A percentile compares a stretch with the other conserved stretches of the same genome.
Evolutionary conservation across 805 yeast genomes (phyloP).

Genomic region (Yarrowia deformans): DNA sequence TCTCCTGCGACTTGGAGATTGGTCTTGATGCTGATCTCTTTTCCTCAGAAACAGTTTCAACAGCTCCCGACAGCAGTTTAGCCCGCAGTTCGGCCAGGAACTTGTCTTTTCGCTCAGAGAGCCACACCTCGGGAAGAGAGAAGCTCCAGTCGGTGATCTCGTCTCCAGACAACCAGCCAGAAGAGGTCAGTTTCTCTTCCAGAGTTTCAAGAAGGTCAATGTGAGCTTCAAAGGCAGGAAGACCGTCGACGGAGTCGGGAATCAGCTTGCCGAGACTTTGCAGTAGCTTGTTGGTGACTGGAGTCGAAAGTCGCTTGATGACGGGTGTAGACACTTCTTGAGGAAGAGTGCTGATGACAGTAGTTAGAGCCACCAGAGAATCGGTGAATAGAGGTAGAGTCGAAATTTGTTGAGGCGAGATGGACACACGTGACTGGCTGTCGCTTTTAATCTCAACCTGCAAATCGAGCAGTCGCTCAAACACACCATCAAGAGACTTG

Average conservation of each 20-base stretch:
- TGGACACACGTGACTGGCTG: neutral
- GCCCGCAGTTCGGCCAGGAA: conserved; percentile 42
- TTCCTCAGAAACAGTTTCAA: neutral
- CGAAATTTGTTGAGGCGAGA: neutral
- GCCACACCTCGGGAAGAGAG: conserved; percentile 44
- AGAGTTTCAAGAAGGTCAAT: conserved; percentile 40
- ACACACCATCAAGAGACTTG: conserved; percentile 16
- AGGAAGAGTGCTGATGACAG: conserved; percentile 1
- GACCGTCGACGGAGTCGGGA: conserved; percentile 41
- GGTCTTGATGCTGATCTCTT: neutral
- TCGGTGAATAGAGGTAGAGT: neutral
- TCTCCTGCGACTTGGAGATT: neutral
- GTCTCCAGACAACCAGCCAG: conserved; percentile 41
- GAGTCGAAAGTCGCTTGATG: conserved; percentile 25
- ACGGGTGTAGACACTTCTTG: conserved; percentile 1
- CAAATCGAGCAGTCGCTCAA: conserved; percentile 1
- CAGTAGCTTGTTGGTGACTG: conserved; percentile 17
- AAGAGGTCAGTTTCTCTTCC: conserved; percentile 40
- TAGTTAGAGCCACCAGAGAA: neutral
- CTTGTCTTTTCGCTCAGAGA: conserved; percentile 40
- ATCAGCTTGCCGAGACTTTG: conserved; percentile 39
- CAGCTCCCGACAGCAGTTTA: conserved; percentile 25
- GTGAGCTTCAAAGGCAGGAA: conserved; percentile 41
- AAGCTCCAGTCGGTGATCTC: conserved; percentile 43
- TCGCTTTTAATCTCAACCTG: neutral